Evolutionary conservation across 2,329 filamentous ascomycete genomes (phyloP).

Genomic region (Colletotrichum tofieldiae): DNA sequence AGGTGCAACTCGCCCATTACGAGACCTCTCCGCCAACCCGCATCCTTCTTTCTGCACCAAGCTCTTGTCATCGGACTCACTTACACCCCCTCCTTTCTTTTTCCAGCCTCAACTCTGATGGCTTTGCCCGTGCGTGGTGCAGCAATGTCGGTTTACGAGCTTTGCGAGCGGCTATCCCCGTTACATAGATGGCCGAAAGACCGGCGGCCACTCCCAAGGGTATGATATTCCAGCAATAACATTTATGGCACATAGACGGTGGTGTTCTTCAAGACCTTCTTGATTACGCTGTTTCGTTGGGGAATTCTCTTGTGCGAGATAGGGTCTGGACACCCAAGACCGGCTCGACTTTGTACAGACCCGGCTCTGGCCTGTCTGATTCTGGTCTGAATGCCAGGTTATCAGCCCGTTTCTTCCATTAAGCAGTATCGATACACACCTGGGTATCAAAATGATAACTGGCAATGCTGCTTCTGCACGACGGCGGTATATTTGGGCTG

Average conservation of each 20-base stretch:
- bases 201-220: not conserved
- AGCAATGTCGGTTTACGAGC: not conserved
- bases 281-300: not conserved
- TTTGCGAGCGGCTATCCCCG: not conserved
- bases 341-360: not conserved
- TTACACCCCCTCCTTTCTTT: not conserved
- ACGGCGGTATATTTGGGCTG: not conserved
- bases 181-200: not conserved
- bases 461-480: not conserved
- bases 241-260: not conserved
- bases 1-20: not conserved
- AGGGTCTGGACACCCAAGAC: not conserved
- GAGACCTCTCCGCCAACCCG: not conserved
- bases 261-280: not conserved
- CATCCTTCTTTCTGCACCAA: not conserved
- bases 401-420: too few relatives aligned
- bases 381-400: not conserved
- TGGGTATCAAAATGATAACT: too few relatives aligned
- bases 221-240: too few relatives aligned
- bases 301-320: not conserved
- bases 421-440: not conserved
- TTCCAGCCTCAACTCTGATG: not conserved
- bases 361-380: not conserved
- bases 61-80: not conserved
- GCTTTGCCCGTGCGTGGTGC: not conserved